Conservation (phyloP, 441 rosid genomes). For the Raphanus hybrid region DNA sequence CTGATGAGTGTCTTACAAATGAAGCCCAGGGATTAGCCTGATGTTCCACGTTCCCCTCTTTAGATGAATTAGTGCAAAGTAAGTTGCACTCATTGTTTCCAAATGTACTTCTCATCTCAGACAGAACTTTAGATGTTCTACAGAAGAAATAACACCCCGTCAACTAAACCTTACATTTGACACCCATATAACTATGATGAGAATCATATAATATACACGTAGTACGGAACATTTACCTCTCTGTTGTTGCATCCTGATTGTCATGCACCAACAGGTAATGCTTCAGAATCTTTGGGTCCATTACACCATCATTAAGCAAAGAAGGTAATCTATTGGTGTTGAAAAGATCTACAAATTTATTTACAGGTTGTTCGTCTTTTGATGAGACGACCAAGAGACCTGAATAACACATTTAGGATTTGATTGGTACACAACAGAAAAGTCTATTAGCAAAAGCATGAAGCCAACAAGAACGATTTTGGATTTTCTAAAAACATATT, state of each 20-base stretch:
- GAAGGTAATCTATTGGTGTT: conserved; percentile 81
- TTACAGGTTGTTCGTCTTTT: conserved; percentile 88
- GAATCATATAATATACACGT: conserved; percentile 12
- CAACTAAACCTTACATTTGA: conserved; percentile 25
- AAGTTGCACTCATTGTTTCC: conserved; percentile 81
- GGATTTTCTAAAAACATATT: conserved; percentile 34
- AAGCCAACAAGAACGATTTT: conserved; percentile 27
- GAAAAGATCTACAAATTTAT: conserved; percentile 83
- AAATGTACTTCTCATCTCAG: conserved; percentile 93
- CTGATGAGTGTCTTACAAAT: conserved; percentile 60
- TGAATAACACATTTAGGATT: conserved; percentile 45
- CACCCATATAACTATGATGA: conserved; percentile 15
- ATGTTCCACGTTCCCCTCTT: conserved; percentile 68
- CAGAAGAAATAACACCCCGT: conserved; percentile 39
- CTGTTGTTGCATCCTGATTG: conserved; percentile 80
- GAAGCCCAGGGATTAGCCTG: conserved; percentile 76
- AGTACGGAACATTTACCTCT: conserved; percentile 54
- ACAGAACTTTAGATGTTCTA: conserved; percentile 83
- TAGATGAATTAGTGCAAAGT: conserved; percentile 93
- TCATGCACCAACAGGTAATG: conserved; percentile 92
- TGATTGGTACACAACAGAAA: conserved; percentile 13
- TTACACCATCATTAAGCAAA: conserved; percentile 85
- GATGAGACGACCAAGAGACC: conserved; percentile 98
- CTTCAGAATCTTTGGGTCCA: conserved; percentile 96
- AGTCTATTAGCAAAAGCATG: neutral